phyloP scores from a whole-genome alignment of 1,284 basidiomycete species.

The Boletus sp. region DNA sequence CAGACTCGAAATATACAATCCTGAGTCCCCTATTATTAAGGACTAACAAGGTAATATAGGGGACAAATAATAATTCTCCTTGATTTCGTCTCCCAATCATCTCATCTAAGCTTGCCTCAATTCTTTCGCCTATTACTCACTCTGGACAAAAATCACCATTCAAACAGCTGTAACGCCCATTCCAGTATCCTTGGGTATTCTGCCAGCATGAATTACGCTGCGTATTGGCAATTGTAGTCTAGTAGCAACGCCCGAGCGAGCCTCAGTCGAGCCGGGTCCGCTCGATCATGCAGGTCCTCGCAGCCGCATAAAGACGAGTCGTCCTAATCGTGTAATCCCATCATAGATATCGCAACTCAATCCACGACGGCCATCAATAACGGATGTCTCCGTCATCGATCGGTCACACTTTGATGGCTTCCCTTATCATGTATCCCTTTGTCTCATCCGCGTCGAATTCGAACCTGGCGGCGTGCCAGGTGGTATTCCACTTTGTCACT shows the following conservation, averaged over 20 bases:
- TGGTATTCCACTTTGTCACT: background rate
- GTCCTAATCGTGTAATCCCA: background rate
- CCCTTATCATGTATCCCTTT: background rate
- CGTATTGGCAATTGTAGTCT: conserved; percentile 15
- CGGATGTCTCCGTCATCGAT: conserved; percentile 9
- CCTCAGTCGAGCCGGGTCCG: conserved; percentile 3
- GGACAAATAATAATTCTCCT: too few species aligned
- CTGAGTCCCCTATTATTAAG: too few species aligned
- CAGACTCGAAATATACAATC: too few species aligned
- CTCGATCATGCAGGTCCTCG: background rate
- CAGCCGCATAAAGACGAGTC: too few species aligned
- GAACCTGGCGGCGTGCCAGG: background rate
- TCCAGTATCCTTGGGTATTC: background rate
- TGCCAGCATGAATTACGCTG: too few species aligned
- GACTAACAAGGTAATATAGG: too few species aligned
- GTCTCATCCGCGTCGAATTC: background rate
- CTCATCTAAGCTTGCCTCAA: too few species aligned
- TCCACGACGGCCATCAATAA: conserved; percentile 22
- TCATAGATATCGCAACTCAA: conserved; percentile 14
- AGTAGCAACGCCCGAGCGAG: conserved; percentile 1
- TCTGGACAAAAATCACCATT: too few species aligned
- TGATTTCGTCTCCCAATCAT: too few species aligned
- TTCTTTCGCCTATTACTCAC: too few species aligned
- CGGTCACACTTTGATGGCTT: conserved; percentile 7
- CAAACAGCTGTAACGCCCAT: too few species aligned